phyloP scores from a whole-genome alignment of 1,284 basidiomycete species.

The Ceratorhiza oryzae-sativae region DNA sequence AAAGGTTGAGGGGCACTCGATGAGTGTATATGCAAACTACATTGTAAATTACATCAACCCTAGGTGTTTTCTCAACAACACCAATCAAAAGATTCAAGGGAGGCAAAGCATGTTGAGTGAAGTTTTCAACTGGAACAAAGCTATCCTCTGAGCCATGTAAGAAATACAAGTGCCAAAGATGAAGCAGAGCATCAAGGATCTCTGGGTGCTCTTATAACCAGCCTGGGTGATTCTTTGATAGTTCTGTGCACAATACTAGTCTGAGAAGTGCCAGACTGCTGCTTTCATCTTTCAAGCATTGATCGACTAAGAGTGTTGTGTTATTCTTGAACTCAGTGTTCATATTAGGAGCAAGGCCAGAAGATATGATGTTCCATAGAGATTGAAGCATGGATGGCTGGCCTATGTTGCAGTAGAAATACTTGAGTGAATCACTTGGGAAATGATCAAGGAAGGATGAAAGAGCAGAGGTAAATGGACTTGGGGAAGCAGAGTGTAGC shows the following conservation, averaged over 20 bases:
- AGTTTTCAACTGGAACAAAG: slow-evolving; percentile 53
- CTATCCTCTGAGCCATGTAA: slow-evolving; percentile 34
- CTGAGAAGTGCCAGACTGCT: slow-evolving; percentile 67
- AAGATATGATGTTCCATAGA: slow-evolving; percentile 79
- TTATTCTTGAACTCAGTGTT: slow-evolving; percentile 75
- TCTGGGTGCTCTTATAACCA: slow-evolving; percentile 77
- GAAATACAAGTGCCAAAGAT: slow-evolving; percentile 70
- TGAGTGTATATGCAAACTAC: slow-evolving; percentile 85
- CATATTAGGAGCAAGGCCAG: slow-evolving; percentile 77
- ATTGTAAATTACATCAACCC: slow-evolving; percentile 86
- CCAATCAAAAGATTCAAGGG: slow-evolving; percentile 32
- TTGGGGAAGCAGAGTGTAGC: slow-evolving; percentile 87
- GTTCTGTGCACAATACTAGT: slow-evolving; percentile 78
- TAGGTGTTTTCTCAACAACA: slow-evolving; percentile 42
- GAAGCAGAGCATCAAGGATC: slow-evolving; percentile 72
- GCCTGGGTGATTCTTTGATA: slow-evolving; percentile 68
- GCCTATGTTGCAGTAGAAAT: slow-evolving; percentile 82
- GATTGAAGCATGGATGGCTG: slow-evolving; percentile 80
- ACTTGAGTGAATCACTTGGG: slow-evolving; percentile 81
- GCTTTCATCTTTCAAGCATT: slow-evolving; percentile 66
- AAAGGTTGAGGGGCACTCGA: slow-evolving; percentile 82
- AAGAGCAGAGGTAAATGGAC: slow-evolving; percentile 93
- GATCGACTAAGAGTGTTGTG: slow-evolving; percentile 66
- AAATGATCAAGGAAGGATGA: slow-evolving; percentile 93
- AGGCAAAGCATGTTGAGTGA: slow-evolving; percentile 49